Evolutionary conservation across 192 early-diverging fungal species (phyloP).

Genomic region (Funneliformis geosporum): DNA sequence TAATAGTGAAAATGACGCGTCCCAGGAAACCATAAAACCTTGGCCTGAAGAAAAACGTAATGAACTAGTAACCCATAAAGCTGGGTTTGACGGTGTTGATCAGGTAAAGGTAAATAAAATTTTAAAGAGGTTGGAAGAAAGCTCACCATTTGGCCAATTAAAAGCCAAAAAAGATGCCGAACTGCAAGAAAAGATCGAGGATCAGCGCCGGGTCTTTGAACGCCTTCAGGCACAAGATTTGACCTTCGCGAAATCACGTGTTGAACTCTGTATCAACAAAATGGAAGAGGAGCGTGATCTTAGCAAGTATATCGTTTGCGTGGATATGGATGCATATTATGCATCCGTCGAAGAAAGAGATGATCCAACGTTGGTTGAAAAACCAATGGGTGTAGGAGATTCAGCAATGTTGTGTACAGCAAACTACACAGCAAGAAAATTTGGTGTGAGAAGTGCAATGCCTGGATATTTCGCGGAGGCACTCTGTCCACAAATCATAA

Average conservation of each 20-base stretch:
- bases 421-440: conserved; percentile 67
- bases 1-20: not conserved
- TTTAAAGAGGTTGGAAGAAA: conserved; percentile 62
- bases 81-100: conserved; percentile 48
- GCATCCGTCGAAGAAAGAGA: conserved; percentile 72
- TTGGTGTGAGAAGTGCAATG: conserved; percentile 70
- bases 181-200: not conserved
- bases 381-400: conserved; percentile 65
- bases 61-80: conserved; percentile 36
- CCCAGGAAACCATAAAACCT: not conserved
- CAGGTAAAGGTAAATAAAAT: conserved; percentile 54
- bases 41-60: not conserved
- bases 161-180: not conserved
- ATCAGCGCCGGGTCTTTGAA: not conserved
- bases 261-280: conserved; percentile 40
- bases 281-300: conserved; percentile 52
- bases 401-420: conserved; percentile 61
- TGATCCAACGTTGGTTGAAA: conserved; percentile 55
- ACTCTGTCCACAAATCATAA: conserved; percentile 60
- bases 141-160: conserved; percentile 22
- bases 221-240: not conserved
- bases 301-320: conserved; percentile 56
- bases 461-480: conserved; percentile 61
- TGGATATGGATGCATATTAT: conserved; percentile 79
- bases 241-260: conserved; percentile 41